These are phyloP conservation scores for Nothophoma quercina DNA, from an alignment of 2,329 filamentous ascomycete species.

Conservation along the genomic window DNA sequence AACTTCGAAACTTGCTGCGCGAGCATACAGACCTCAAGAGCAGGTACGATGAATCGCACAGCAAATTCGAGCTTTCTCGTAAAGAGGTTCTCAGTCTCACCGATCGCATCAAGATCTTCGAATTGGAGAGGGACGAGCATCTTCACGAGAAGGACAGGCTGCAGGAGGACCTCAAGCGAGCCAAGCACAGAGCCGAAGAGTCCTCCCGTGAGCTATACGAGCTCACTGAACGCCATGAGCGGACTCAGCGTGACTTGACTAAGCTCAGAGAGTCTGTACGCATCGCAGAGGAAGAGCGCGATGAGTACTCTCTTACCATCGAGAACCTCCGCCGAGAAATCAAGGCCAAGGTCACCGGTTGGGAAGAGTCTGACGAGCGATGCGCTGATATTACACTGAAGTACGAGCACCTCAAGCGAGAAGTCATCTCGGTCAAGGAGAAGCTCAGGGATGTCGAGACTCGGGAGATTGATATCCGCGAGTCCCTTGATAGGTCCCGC, in stretches of 20 bases:
- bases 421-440: conserved; percentile 34
- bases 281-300: conserved; percentile 29
- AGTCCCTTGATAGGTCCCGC: conserved; percentile 24
- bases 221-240: conserved; percentile 32
- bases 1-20: conserved; percentile 28
- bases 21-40: conserved; percentile 38
- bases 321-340: conserved; percentile 32
- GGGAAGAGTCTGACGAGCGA: conserved; percentile 34
- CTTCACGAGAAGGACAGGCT: conserved; percentile 35
- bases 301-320: conserved; percentile 30
- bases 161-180: conserved; percentile 33
- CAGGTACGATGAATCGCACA: conserved; percentile 25
- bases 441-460: conserved; percentile 29
- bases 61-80: conserved; percentile 31
- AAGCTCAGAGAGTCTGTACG: conserved; percentile 33
- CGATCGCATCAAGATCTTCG: conserved; percentile 33
- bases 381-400: conserved; percentile 28
- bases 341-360: conserved; percentile 26
- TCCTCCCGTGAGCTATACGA: conserved; percentile 31
- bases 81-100: conserved; percentile 30
- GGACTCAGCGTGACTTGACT: conserved; percentile 29
- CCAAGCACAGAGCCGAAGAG: conserved; percentile 29
- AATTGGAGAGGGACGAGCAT: conserved; percentile 33
- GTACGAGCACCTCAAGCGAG: conserved; percentile 34
- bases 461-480: conserved; percentile 28